Percentiles rank a stretch among this genome's conserved stretches.
phyloP scores from a whole-genome alignment of 1,284 basidiomycete species.

The Tilletia setariae region DNA sequence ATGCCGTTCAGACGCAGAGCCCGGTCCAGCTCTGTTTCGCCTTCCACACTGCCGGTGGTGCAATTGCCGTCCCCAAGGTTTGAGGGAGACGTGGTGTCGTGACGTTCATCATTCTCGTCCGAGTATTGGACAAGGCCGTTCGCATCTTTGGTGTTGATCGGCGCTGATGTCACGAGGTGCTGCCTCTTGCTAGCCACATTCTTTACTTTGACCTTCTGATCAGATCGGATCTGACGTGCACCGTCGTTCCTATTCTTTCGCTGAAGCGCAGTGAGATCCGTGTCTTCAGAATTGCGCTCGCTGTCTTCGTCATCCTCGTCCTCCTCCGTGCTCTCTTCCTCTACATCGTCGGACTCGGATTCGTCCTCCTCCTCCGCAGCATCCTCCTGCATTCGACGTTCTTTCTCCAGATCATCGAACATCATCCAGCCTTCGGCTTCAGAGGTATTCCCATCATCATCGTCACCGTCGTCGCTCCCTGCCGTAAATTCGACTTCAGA shows the following conservation, averaged over 20 bases:
- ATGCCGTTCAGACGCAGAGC: slow-evolving; percentile 13
- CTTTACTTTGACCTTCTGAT: background rate
- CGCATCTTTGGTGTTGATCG: background rate
- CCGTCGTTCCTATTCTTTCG: background rate
- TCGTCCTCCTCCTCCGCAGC: slow-evolving; percentile 1
- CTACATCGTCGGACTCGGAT: slow-evolving; percentile 2
- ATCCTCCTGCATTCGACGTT: background rate
- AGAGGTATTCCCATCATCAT: background rate
- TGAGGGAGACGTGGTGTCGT: too few relatives aligned
- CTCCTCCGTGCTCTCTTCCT: background rate
- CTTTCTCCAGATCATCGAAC: slow-evolving; percentile 12
- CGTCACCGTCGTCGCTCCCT: background rate
- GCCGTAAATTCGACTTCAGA: background rate
- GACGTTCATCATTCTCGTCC: background rate
- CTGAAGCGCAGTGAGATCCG: background rate
- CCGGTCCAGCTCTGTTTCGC: background rate
- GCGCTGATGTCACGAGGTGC: too few relatives aligned
- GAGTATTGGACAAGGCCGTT: background rate
- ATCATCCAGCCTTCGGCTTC: slow-evolving; percentile 9
- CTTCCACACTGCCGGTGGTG: background rate
- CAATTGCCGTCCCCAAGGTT: too few relatives aligned
- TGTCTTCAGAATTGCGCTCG: background rate
- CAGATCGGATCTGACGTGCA: too few relatives aligned
- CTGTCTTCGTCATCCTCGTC: background rate
- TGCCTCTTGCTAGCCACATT: too few relatives aligned